phyloP scores from a whole-genome alignment of 176 grass and related monocot species.

The Ampelocalamus luodianensis region DNA sequence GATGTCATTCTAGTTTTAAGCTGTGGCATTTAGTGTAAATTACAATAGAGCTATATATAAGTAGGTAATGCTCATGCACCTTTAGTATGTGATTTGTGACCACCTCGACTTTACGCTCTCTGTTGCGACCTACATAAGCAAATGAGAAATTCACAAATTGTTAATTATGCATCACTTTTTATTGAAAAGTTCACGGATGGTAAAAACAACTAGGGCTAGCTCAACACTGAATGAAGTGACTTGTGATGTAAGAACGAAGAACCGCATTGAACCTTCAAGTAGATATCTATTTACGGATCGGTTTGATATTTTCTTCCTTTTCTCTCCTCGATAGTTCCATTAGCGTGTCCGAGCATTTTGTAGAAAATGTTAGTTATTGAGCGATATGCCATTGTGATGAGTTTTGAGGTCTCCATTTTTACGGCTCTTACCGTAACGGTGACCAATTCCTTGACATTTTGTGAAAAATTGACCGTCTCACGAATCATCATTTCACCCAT shows the following conservation, averaged over 20 bases:
- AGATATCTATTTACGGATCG: conserved; percentile 80
- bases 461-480: conserved; percentile 73
- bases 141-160: neutral
- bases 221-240: neutral
- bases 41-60: too few species aligned
- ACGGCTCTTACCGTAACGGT: conserved; percentile 53
- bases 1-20: too few species aligned
- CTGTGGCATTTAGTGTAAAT: too few species aligned
- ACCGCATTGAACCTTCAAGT: conserved; percentile 66
- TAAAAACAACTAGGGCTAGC: neutral
- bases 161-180: neutral
- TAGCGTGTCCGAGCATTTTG: conserved; percentile 54
- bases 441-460: conserved; percentile 74
- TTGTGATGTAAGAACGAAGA: neutral
- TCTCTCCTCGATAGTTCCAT: conserved; percentile 77
- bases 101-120: conserved; percentile 73
- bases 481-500: conserved; percentile 72
- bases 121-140: conserved; percentile 56
- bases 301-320: conserved; percentile 77
- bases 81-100: too few species aligned
- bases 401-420: neutral
- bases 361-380: too few species aligned
- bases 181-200: neutral
- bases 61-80: too few species aligned
- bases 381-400: neutral